These are phyloP conservation scores for Globisporangium cederbergense DNA, from an alignment of 352 stramenopile species.

Conservation along the genomic window DNA sequence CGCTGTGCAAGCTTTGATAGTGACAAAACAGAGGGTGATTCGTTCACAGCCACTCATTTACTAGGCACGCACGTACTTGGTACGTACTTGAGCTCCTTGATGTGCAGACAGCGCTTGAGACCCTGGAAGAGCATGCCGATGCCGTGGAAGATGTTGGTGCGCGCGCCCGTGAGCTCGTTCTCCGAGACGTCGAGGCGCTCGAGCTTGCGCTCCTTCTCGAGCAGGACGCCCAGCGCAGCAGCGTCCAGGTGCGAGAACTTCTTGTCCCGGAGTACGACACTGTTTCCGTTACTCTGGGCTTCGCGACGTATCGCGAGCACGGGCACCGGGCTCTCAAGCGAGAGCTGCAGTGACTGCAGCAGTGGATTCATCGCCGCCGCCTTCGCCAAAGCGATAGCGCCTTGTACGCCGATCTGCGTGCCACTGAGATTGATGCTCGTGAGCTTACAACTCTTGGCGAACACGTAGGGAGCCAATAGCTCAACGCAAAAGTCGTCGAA, in stretches of 20 bases:
- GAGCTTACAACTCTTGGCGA: constrained; percentile 48
- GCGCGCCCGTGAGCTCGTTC: constrained; percentile 45
- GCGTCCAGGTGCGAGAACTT: constrained; percentile 61
- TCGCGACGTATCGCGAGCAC: constrained; percentile 31
- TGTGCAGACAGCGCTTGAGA: constrained; percentile 42
- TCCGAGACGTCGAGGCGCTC: constrained; percentile 47
- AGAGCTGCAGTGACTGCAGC: constrained; percentile 56
- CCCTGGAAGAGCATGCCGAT: constrained; percentile 38
- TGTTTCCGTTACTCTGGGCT: constrained; percentile 24
- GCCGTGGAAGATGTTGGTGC: constrained; percentile 57
- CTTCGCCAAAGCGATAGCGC: constrained; percentile 30
- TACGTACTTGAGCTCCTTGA: constrained; percentile 53
- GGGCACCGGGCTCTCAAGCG: constrained; percentile 24
- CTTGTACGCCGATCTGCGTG: constrained; percentile 52
- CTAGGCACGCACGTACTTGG: constrained; percentile 18
- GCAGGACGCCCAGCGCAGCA: constrained; percentile 42
- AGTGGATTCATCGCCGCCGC: constrained; percentile 28
- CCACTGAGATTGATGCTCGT: constrained; percentile 37
- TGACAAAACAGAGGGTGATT: neutral
- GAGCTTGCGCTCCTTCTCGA: constrained; percentile 50
- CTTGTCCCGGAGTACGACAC: constrained; percentile 23
- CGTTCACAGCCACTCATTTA: neutral
- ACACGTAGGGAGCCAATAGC: constrained; percentile 50
- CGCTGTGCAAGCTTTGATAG: constrained; percentile 25
- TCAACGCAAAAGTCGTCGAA: constrained; percentile 53